Evolutionary conservation across 2,329 filamentous ascomycete genomes (phyloP), one percentile per base, ranked within the genome.

Genomic region (Penicillium freii): DNA sequence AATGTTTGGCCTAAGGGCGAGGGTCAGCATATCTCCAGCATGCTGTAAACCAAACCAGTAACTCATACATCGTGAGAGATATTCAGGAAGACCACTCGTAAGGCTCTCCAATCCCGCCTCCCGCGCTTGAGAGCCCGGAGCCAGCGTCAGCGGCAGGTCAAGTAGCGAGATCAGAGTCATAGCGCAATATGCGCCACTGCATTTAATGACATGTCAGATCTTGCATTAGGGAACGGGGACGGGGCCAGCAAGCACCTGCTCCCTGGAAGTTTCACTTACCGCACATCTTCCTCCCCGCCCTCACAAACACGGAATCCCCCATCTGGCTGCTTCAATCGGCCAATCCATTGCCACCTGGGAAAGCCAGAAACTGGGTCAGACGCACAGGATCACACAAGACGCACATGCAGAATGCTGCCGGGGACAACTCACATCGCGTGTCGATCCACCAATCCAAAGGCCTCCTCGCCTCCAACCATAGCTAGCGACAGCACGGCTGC

Each of bases 211-310:
- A 56, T 51, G 50, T 55, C 51, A 61, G 54, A 62, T 56, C 54
- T 43, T 54, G 60, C 56, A 66, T 60, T 34, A 15, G 21, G 21
- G 54, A 57, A 33, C 64, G 45, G 53, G 49, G 54, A 52, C 10
- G 23, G 11, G 21, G 10, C 47, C 2, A 50, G 33, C 47, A 38
- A 51, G 40, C 15, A 21, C 40, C 39, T 25, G 33, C 17, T 27
- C 19, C 50, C n/a, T 15, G 39, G 23, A 10, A 15, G 21, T 33
- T 49, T 43, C 36, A 56, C 81, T 74, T 81, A 90, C 89, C 91
- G 87, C 59, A 97, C 89, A 74, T 99, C 94, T 75, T 94, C 89
- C 77, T 99, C 94, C 57, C 92, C 94, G 58, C 89, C 91, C 49
- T 89, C 77, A 51, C 87, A 87, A 80, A 99, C 89, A 67, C 88